A percentile compares a stretch with the other conserved stretches of the same genome.
Evolutionary conservation across 1,139 yeast genomes (phyloP).

Genomic region (Zygosaccharomyces sapae): DNA sequence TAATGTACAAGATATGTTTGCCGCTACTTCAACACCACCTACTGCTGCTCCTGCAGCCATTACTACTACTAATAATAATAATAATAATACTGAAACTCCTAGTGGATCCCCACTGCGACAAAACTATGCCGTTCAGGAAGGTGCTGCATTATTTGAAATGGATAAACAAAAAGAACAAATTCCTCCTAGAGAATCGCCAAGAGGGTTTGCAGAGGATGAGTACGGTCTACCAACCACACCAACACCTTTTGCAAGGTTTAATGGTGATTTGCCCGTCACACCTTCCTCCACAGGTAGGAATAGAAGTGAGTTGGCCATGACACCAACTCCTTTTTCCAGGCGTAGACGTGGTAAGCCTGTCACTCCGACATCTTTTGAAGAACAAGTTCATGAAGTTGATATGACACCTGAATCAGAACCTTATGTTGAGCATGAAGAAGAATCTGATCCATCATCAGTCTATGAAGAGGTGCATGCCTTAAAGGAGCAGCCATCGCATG

Average conservation of each 20-base stretch:
- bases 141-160: not conserved
- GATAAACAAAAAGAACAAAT: not conserved
- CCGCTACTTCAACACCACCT: slow-evolving; percentile 17
- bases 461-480: slow-evolving; percentile 4
- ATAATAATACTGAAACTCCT: slow-evolving; percentile 12
- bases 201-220: not conserved
- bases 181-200: not conserved
- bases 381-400: not conserved
- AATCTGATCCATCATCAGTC: slow-evolving; percentile 4
- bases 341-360: not conserved
- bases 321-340: not conserved
- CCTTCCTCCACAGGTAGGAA: not conserved
- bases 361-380: slow-evolving; percentile 1
- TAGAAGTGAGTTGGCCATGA: not conserved
- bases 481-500: not conserved
- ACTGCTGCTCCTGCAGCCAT: slow-evolving; percentile 7
- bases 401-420: slow-evolving; percentile 3
- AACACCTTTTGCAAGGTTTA: not conserved
- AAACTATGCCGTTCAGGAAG: not conserved
- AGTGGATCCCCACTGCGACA: slow-evolving; percentile 25
- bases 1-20: slow-evolving; percentile 16
- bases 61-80: slow-evolving; percentile 14
- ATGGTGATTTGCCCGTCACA: not conserved
- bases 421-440: not conserved
- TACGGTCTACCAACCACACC: not conserved